Base-by-base conservation (phyloP, 2,329 filamentous ascomycete genomes). In the Trichoderma koningiopsis region DNA sequence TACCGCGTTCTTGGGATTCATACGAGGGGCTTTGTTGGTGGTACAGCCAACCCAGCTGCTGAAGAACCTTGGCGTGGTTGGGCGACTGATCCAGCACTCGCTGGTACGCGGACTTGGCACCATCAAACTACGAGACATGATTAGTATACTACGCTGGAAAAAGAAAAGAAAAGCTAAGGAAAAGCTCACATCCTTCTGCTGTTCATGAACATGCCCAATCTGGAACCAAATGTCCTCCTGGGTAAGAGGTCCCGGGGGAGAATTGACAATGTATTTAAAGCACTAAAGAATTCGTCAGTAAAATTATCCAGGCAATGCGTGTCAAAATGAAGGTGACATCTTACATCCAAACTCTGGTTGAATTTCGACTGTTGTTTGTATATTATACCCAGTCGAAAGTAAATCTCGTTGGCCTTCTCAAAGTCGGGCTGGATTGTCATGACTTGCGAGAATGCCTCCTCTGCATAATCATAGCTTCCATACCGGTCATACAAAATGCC, bases 201-300 rank as follows among this genome's bases (percentile, higher is more conserved):
- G 96, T 79, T 99, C 96, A 76, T 99, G 94, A 61, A 99, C 96
- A 79, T 99, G 96, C 31, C 96, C 96, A 77, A 99, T 98, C 81
- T 99, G 96, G 84, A 99, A 99, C 95, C 95, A 98, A 71, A 99
- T 99, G 75, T 99, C 96, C 80, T 98, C 95, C 79, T 98, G 94
- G 0, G 94, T 97, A 75, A 99, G 81, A 2, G 96, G 96, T 4
- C 93, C 90, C 3, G 96, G 96, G 33, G 96, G 95, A 65, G 97
- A 94, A 74, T 88, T 91, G 72, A 98, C 94, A 74, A 99, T 99
- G 79, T 97, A 98, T 81, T 96, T 96, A 84, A 99, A 99, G 84
- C 96, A 98, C 93, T 97, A 70, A 8, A 22, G 31, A 11, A 1
- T 19, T 3, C 40, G 62, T 71, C 40, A 71, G 52, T 35, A 59